Evolutionary conservation across 2,329 filamentous ascomycete genomes (phyloP).

Genomic region (Neonectria ditissima): DNA sequence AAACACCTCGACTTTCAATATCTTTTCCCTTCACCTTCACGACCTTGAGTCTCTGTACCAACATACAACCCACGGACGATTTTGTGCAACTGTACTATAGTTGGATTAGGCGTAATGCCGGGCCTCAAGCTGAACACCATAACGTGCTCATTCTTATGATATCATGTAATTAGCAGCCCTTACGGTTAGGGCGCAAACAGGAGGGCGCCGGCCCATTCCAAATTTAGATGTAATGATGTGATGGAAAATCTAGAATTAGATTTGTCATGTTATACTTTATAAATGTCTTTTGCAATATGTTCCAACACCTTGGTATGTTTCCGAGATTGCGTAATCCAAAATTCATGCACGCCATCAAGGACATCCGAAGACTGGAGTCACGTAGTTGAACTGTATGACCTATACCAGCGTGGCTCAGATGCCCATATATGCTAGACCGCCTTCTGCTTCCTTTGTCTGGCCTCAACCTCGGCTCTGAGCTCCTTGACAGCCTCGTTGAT

Average conservation of each 20-base stretch:
- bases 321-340: background rate
- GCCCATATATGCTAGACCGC: constrained; percentile 9
- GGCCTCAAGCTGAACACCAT: constrained; percentile 32
- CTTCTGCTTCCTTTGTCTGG: constrained; percentile 45
- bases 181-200: constrained; percentile 22
- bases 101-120: constrained; percentile 29
- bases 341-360: background rate
- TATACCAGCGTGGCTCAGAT: background rate
- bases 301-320: background rate
- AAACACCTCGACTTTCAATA: constrained; percentile 19
- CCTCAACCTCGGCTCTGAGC: constrained; percentile 78
- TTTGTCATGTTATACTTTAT: constrained; percentile 18
- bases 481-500: constrained; percentile 83
- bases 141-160: constrained; percentile 42
- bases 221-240: constrained; percentile 41
- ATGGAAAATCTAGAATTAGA: constrained; percentile 30
- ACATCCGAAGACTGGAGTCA: background rate
- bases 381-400: background rate
- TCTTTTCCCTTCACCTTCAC: constrained; percentile 7
- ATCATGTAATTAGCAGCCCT: constrained; percentile 39
- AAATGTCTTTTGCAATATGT: background rate
- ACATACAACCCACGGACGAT: constrained; percentile 24
- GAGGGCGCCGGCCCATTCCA: constrained; percentile 25
- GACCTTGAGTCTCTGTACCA: constrained; percentile 30
- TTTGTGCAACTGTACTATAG: constrained; percentile 38